phyloP scores from a whole-genome alignment of 1,284 basidiomycete genomes.

The Omphalotus olearius region DNA sequence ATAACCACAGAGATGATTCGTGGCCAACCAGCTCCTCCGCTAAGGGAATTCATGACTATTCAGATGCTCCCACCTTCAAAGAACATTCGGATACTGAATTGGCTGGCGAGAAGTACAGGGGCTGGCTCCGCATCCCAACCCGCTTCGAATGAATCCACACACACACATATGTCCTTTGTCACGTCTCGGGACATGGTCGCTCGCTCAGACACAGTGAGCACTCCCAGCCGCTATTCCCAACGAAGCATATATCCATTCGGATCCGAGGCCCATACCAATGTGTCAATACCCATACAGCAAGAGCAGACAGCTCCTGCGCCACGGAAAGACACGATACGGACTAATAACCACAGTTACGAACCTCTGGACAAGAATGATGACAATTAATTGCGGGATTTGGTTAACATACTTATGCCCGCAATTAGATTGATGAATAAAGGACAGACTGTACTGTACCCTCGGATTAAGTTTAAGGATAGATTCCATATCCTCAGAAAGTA shows the following conservation, averaged over 20 bases:
- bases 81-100: constrained; percentile 7
- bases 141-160: constrained; percentile 2
- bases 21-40: constrained; percentile 3
- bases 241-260: not conserved
- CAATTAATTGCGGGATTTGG: no score
- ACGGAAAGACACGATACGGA: no score
- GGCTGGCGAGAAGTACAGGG: constrained; percentile 1
- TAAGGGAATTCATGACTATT: constrained; percentile 1
- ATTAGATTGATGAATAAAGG: no score
- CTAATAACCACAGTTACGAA: no score
- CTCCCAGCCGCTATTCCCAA: constrained; percentile 7
- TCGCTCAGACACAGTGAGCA: not conserved
- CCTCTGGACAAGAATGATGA: no score
- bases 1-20: constrained; percentile 1
- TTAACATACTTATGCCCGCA: no score
- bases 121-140: constrained; percentile 6
- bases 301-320: no score
- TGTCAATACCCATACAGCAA: no score
- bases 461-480: no score
- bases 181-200: not conserved
- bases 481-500: no score
- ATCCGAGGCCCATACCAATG: not conserved
- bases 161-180: not conserved
- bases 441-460: no score
- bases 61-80: constrained; percentile 9